phyloP scores from a whole-genome alignment of 2,329 filamentous ascomycete species.

The Nemania sp. region DNA sequence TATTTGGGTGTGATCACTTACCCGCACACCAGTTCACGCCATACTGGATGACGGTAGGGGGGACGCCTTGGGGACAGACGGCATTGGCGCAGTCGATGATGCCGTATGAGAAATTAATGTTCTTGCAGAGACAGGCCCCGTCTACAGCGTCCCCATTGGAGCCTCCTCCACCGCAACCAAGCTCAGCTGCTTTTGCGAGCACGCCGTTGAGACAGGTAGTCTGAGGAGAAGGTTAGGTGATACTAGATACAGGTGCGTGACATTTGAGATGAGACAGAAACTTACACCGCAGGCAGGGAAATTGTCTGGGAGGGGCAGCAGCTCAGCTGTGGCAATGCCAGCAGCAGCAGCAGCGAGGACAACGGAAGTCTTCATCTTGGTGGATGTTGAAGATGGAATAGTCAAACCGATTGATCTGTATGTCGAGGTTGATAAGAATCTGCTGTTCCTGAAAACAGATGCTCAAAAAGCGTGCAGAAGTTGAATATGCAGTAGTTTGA shows the following conservation, averaged over 20 bases:
- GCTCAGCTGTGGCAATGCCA: slow-evolving; percentile 47
- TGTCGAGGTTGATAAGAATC: slow-evolving; percentile 33
- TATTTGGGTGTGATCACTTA: slow-evolving; percentile 26
- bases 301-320: slow-evolving; percentile 39
- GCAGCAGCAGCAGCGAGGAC: slow-evolving; percentile 48
- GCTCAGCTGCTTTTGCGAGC: slow-evolving; percentile 48
- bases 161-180: slow-evolving; percentile 48
- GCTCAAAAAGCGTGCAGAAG: slow-evolving; percentile 39
- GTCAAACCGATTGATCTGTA: slow-evolving; percentile 21
- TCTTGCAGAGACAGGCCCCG: slow-evolving; percentile 47
- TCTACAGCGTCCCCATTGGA: slow-evolving; percentile 32
- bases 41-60: slow-evolving; percentile 33
- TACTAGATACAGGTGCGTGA: background rate
- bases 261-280: slow-evolving; percentile 21
- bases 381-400: slow-evolving; percentile 15
- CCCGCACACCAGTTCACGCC: slow-evolving; percentile 37
- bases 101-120: slow-evolving; percentile 45
- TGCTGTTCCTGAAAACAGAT: slow-evolving; percentile 41
- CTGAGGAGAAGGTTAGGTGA: slow-evolving; percentile 38
- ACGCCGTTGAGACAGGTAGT: slow-evolving; percentile 55
- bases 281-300: slow-evolving; percentile 60
- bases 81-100: slow-evolving; percentile 42
- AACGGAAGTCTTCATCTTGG: slow-evolving; percentile 56
- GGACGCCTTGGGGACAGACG: slow-evolving; percentile 27
- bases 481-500: slow-evolving; percentile 26